Evolutionary conservation across 352 stramenopile genomes (phyloP).

Genomic region (Pythium sp.): DNA sequence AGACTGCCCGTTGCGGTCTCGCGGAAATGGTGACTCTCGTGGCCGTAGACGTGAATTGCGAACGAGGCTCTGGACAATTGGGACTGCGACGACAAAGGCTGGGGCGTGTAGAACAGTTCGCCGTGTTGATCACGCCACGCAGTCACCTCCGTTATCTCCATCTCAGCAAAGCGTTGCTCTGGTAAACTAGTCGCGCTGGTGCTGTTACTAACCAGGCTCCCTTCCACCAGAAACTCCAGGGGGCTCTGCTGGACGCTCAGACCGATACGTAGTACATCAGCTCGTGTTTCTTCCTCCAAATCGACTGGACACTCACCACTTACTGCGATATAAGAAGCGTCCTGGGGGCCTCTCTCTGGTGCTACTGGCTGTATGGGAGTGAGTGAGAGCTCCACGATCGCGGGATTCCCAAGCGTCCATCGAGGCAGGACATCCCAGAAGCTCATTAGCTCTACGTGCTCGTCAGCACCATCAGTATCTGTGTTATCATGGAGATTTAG

Average conservation of each 20-base stretch:
- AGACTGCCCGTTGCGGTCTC: conserved; percentile 26
- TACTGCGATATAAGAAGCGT: not conserved
- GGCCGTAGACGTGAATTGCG: conserved; percentile 17
- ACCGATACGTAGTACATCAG: not conserved
- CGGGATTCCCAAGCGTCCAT: not conserved
- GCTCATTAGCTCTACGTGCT: not conserved
- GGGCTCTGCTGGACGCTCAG: conserved; percentile 3
- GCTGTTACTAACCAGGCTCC: not conserved
- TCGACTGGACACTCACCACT: not conserved
- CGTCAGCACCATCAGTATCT: not conserved
- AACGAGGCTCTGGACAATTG: conserved; percentile 3
- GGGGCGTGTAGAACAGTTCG: conserved; percentile 30
- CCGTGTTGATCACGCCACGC: conserved; percentile 28
- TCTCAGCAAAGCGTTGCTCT: not conserved
- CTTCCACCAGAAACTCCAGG: conserved; percentile 5
- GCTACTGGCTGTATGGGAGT: not conserved
- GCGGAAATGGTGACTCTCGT: conserved; percentile 34
- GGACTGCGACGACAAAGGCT: conserved; percentile 12
- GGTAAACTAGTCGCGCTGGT: not conserved
- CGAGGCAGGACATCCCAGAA: conserved; percentile 15
- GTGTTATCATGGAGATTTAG: not conserved
- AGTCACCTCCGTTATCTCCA: conserved; percentile 15
- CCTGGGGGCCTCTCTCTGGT: not conserved
- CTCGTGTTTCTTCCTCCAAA: not conserved
- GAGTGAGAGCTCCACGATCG: not conserved